phyloP scores from a whole-genome alignment of 371 early-diverging fungal genomes.

The Conidiobolus incongruus region DNA sequence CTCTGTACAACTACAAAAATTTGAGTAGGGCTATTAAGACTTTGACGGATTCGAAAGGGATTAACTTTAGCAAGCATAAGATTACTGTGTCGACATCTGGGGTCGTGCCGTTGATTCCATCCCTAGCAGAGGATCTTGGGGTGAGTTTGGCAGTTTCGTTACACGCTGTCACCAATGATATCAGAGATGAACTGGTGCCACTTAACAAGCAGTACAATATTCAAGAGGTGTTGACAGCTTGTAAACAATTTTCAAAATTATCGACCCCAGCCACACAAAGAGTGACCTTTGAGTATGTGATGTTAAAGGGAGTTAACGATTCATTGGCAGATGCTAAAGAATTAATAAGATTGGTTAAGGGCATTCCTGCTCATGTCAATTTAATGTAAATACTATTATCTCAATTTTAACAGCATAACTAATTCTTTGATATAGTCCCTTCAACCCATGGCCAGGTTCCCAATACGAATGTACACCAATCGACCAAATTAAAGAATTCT shows the following conservation, averaged over 20 bases:
- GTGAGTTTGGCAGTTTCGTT: constrained; percentile 70
- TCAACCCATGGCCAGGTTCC: constrained; percentile 61
- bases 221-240: constrained; percentile 39
- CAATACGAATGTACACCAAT: constrained; percentile 21
- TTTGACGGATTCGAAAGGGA: constrained; percentile 43
- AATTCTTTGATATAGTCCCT: constrained; percentile 19
- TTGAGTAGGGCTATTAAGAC: constrained; percentile 39
- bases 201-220: constrained; percentile 65
- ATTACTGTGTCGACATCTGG: constrained; percentile 83
- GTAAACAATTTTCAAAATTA: constrained; percentile 27
- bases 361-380: constrained; percentile 60
- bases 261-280: constrained; percentile 17
- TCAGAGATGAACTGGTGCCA: constrained; percentile 65
- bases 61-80: constrained; percentile 40
- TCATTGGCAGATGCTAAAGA: constrained; percentile 34
- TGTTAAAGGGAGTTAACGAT: constrained; percentile 68
- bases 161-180: constrained; percentile 61
- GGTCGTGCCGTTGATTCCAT: constrained; percentile 54
- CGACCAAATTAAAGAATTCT: constrained; percentile 25
- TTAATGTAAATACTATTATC: constrained; percentile 44
- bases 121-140: constrained; percentile 51
- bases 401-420: background rate
- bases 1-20: constrained; percentile 72
- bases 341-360: constrained; percentile 28
- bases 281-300: constrained; percentile 60